Conservation (phyloP, 352 stramenopile species). For the Blastocystis sp. region DNA sequence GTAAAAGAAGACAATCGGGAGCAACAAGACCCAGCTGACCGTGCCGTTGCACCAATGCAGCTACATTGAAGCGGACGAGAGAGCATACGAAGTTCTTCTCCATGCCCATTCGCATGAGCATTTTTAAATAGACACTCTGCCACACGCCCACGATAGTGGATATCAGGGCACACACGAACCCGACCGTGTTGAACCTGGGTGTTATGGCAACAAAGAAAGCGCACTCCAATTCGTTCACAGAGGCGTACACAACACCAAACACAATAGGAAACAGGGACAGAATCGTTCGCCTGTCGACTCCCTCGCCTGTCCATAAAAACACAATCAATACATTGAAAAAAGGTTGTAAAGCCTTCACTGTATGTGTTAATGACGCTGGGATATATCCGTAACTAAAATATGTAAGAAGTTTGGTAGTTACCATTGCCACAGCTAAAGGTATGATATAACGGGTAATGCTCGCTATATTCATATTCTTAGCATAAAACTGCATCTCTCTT, state of each 20-base stretch:
- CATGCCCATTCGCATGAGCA: slow-evolving; percentile 51
- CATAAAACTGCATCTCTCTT: background rate
- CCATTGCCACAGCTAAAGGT: slow-evolving; percentile 24
- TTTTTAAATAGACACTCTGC: slow-evolving; percentile 57
- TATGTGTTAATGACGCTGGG: slow-evolving; percentile 47
- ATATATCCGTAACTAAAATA: slow-evolving; percentile 34
- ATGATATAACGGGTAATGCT: background rate
- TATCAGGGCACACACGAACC: slow-evolving; percentile 19
- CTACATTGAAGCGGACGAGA: background rate
- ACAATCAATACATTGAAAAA: slow-evolving; percentile 62
- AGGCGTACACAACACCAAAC: slow-evolving; percentile 30
- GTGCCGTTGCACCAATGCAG: slow-evolving; percentile 41
- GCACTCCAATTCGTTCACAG: slow-evolving; percentile 56
- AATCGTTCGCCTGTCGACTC: background rate
- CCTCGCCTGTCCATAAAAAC: slow-evolving; percentile 29
- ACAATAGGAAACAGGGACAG: slow-evolving; percentile 28
- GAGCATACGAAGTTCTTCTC: slow-evolving; percentile 20
- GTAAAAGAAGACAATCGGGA: background rate
- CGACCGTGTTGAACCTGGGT: background rate
- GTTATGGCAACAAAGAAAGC: background rate
- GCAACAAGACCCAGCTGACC: background rate
- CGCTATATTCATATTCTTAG: background rate
- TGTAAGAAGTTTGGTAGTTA: slow-evolving; percentile 1
- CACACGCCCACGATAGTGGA: slow-evolving; percentile 37
- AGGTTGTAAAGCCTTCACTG: slow-evolving; percentile 52